A percentile compares a stretch with the other conserved stretches of the same genome.
Evolutionary conservation across 495 filamentous ascomycete species (phyloP).

Genomic region (Tuber brumale): DNA sequence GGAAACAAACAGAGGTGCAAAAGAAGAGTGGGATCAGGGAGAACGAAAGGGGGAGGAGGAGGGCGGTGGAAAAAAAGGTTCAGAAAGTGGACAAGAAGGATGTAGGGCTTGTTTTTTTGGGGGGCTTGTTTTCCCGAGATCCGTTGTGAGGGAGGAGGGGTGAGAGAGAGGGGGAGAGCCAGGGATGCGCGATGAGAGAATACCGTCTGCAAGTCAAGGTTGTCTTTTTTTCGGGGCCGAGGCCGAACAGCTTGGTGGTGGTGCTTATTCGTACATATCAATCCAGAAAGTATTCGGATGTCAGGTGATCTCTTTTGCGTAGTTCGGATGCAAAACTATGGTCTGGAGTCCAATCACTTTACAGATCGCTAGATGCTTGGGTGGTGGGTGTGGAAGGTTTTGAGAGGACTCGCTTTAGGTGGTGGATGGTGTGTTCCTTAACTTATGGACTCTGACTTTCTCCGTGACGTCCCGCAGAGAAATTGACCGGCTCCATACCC

Average conservation of each 20-base stretch:
- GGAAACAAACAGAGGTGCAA: not conserved
- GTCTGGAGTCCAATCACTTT: not conserved
- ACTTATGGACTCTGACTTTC: too few relatives aligned
- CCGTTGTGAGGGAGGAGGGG: not conserved
- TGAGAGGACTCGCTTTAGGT: not conserved
- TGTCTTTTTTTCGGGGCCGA: not conserved
- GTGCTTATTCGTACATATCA: not conserved
- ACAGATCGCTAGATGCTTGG: not conserved
- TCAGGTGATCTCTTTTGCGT: not conserved
- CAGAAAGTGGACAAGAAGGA: not conserved
- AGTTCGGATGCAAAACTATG: not conserved
- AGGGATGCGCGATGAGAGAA: slow-evolving; percentile 4
- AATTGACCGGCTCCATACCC: too few relatives aligned
- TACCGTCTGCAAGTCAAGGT: not conserved
- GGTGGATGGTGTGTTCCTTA: too few relatives aligned
- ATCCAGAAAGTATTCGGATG: not conserved
- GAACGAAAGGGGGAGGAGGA: not conserved
- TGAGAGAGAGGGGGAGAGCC: not conserved
- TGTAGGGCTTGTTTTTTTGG: not conserved
- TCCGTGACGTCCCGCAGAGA: too few relatives aligned
- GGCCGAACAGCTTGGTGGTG: not conserved
- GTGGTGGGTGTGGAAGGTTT: not conserved
- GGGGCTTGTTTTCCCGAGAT: not conserved
- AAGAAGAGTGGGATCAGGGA: not conserved
- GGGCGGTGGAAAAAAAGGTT: not conserved